These are phyloP conservation scores for Darksidea phi DNA, from an alignment of 495 filamentous ascomycete species.

Conservation along the genomic window DNA sequence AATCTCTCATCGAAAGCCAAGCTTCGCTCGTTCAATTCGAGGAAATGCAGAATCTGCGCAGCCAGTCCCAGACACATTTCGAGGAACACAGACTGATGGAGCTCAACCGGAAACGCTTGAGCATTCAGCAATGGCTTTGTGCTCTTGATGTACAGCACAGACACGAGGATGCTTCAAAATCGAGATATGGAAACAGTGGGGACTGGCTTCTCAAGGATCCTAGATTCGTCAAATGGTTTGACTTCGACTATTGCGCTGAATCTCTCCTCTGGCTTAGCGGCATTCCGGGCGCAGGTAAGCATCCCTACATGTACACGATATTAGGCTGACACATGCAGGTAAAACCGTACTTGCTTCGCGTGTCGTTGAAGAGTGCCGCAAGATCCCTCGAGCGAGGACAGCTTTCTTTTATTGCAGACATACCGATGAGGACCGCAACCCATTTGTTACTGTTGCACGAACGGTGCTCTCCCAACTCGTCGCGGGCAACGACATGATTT, in stretches of 20 bases:
- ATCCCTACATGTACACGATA: neutral
- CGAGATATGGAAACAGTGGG: too few relatives aligned
- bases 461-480: slow-evolving; percentile 23
- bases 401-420: slow-evolving; percentile 32
- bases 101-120: too few relatives aligned
- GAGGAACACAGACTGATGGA: too few relatives aligned
- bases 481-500: slow-evolving; percentile 1
- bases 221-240: slow-evolving; percentile 13
- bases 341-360: slow-evolving; percentile 36
- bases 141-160: too few relatives aligned
- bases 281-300: slow-evolving; percentile 30
- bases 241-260: neutral
- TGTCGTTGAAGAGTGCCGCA: slow-evolving; percentile 20
- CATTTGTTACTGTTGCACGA: slow-evolving; percentile 13
- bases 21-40: slow-evolving; percentile 14
- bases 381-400: neutral
- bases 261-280: slow-evolving; percentile 17
- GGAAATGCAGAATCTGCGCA: slow-evolving; percentile 6
- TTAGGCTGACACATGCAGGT: slow-evolving; percentile 9
- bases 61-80: too few relatives aligned
- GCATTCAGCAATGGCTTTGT: too few relatives aligned
- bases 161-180: too few relatives aligned
- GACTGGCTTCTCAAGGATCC: slow-evolving; percentile 16
- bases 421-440: slow-evolving; percentile 14
- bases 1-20: slow-evolving; percentile 41